These are phyloP conservation scores for Spirogloea muscicola DNA, from an alignment of 139 green algal species.

Conservation along the genomic window DNA sequence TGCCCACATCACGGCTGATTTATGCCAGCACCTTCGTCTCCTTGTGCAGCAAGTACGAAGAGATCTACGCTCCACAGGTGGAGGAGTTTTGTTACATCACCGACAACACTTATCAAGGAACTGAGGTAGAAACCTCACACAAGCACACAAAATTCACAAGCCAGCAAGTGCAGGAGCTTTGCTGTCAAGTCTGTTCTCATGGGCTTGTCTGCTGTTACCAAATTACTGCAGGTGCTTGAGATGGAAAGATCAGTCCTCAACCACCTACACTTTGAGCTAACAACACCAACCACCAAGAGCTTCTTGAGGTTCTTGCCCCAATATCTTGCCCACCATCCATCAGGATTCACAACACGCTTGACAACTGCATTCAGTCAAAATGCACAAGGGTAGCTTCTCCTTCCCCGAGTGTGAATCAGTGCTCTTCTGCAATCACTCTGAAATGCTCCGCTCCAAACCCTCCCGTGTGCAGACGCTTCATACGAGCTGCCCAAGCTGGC, in stretches of 20 bases:
- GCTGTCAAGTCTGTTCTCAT: neutral
- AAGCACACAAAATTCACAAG: neutral
- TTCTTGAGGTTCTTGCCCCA: conserved; percentile 79
- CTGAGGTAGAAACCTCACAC: conserved; percentile 60
- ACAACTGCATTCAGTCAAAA: too few relatives aligned
- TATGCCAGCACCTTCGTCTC: too few relatives aligned
- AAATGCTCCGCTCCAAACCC: too few relatives aligned
- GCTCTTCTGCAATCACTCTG: too few relatives aligned
- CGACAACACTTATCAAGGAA: conserved; percentile 91
- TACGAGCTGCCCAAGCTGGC: conserved; percentile 53
- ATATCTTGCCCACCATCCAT: too few relatives aligned
- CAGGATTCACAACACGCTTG: too few relatives aligned
- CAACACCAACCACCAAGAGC: conserved; percentile 82
- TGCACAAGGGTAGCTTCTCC: too few relatives aligned
- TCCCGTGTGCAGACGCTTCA: conserved; percentile 33
- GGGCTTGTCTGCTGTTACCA: neutral
- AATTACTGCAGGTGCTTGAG: conserved; percentile 49
- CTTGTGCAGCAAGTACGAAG: conserved; percentile 82
- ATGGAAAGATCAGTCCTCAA: conserved; percentile 82
- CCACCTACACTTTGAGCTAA: conserved; percentile 81
- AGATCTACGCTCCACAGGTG: conserved; percentile 92
- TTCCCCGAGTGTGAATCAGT: too few relatives aligned
- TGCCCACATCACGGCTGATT: too few relatives aligned
- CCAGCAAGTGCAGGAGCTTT: neutral
- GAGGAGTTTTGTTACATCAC: conserved; percentile 96